Conservation (phyloP, 164 flowering plant species). For the Vitis vinifera region DNA sequence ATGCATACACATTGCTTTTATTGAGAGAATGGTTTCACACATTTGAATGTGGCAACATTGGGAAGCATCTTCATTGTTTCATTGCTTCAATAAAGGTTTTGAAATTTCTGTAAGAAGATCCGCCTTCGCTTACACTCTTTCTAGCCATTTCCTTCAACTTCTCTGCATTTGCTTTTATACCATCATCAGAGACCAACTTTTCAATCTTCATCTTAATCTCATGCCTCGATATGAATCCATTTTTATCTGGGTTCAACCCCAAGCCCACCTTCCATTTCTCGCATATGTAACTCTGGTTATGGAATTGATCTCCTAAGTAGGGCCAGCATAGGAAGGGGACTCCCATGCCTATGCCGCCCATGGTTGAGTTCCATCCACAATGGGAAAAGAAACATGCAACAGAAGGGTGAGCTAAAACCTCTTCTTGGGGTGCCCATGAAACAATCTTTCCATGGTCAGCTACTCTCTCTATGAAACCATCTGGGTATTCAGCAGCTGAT, state of each 20-base stretch:
- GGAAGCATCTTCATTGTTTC: no score
- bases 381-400: slow-evolving; percentile 4
- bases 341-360: slow-evolving; percentile 9
- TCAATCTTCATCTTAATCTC: slow-evolving; percentile 28
- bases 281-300: slow-evolving; percentile 16
- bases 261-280: slow-evolving; percentile 29
- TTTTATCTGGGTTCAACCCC: slow-evolving; percentile 15
- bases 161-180: no score
- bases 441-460: slow-evolving; percentile 8
- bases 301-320: slow-evolving; percentile 22
- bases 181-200: no score
- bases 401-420: slow-evolving; percentile 8
- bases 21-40: no score
- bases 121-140: no score
- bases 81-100: no score
- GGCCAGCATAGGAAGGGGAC: slow-evolving; percentile 30
- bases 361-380: not conserved
- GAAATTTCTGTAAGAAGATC: no score
- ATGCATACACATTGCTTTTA: no score
- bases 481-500: not conserved
- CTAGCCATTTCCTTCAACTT: no score
- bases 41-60: no score
- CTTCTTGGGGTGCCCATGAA: slow-evolving; percentile 9
- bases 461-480: not conserved
- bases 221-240: slow-evolving; percentile 17